Conservation (phyloP, 768 basidiomycete species). For the Agrocybe praecox region DNA sequence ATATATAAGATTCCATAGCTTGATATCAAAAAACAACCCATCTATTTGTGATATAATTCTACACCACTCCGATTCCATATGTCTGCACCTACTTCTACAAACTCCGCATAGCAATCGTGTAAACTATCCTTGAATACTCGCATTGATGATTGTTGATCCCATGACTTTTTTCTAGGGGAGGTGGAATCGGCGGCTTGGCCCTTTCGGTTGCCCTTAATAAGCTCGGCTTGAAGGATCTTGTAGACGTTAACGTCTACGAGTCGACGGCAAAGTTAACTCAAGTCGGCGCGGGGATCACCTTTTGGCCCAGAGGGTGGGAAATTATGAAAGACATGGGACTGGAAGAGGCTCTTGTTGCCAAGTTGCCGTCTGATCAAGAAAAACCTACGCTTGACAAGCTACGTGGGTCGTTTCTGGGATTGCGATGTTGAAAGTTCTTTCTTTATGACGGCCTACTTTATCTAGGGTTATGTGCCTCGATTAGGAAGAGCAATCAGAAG, state of each 20-base stretch:
- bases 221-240: slow-evolving; percentile 24
- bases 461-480: not conserved
- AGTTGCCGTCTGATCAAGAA: slow-evolving; percentile 17
- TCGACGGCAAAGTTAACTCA: slow-evolving; percentile 36
- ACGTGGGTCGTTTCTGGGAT: too few relatives aligned
- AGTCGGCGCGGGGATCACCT: slow-evolving; percentile 40
- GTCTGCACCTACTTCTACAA: too few relatives aligned
- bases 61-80: too few relatives aligned
- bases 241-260: slow-evolving; percentile 41
- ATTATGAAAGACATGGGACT: slow-evolving; percentile 24
- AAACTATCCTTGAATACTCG: not conserved
- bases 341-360: slow-evolving; percentile 11
- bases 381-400: slow-evolving; percentile 1
- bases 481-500: not conserved
- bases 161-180: slow-evolving; percentile 18
- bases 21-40: too few relatives aligned
- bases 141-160: not conserved
- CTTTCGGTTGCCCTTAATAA: slow-evolving; percentile 24
- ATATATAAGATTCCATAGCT: too few relatives aligned
- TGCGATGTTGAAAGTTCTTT: too few relatives aligned
- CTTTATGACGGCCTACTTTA: too few relatives aligned
- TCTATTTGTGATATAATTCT: too few relatives aligned
- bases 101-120: too few relatives aligned
- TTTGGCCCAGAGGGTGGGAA: slow-evolving; percentile 31
- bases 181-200: slow-evolving; percentile 31